A percentile compares a stretch with the other conserved stretches of the same genome.
These are phyloP conservation scores for Penicillium roqueforti DNA, from an alignment of 495 filamentous ascomycete genomes.

Conservation along the genomic window DNA sequence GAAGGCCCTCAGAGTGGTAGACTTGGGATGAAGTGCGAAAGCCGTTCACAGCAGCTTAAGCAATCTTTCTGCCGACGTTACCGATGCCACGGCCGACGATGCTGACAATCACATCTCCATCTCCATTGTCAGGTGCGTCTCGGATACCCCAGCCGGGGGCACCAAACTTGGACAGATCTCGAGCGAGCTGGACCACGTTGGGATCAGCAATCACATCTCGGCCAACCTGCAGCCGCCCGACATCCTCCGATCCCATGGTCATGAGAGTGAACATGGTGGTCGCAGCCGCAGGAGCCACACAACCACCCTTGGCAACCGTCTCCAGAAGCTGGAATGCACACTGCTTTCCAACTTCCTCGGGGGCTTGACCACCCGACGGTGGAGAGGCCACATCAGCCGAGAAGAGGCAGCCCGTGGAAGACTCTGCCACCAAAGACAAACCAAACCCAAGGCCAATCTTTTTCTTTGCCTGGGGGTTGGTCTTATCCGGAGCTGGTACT, in stretches of 20 bases:
- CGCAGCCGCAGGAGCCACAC: slow-evolving; percentile 64
- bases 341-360: slow-evolving; percentile 84
- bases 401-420: slow-evolving; percentile 76
- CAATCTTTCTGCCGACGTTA: slow-evolving; percentile 91
- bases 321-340: slow-evolving; percentile 90
- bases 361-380: slow-evolving; percentile 72
- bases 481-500: slow-evolving; percentile 57
- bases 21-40: slow-evolving; percentile 1
- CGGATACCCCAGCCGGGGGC: slow-evolving; percentile 83
- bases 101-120: slow-evolving; percentile 74
- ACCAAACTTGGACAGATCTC: slow-evolving; percentile 82
- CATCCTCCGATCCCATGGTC: slow-evolving; percentile 87
- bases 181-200: slow-evolving; percentile 68
- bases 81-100: slow-evolving; percentile 92
- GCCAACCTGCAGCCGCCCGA: slow-evolving; percentile 56
- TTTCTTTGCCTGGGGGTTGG: slow-evolving; percentile 56
- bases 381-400: slow-evolving; percentile 81
- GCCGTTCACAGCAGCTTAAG: slow-evolving; percentile 44
- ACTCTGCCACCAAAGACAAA: slow-evolving; percentile 84
- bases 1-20: neutral
- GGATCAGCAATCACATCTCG: slow-evolving; percentile 77
- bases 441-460: slow-evolving; percentile 86
- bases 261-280: slow-evolving; percentile 77
- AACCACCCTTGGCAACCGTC: slow-evolving; percentile 74
- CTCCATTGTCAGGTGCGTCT: slow-evolving; percentile 61